Conservation (phyloP, 495 filamentous ascomycete genomes). For the Bacidia rubella region DNA sequence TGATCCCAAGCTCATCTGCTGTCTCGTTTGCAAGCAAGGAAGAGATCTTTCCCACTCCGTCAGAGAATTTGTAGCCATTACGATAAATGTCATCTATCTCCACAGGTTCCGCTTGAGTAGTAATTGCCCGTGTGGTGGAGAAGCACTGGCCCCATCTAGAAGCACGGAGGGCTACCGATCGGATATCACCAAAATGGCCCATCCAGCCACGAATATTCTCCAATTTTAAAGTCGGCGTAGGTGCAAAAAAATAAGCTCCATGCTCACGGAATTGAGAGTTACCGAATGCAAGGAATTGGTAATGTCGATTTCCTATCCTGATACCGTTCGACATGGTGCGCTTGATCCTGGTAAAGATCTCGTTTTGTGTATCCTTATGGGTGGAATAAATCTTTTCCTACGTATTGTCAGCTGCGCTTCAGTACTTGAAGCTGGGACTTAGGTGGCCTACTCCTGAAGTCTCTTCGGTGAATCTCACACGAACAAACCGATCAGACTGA, state of each 20-base stretch:
- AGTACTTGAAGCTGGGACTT: not conserved
- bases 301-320: constrained; percentile 62
- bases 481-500: constrained; percentile 70
- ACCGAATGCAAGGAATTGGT: constrained; percentile 85
- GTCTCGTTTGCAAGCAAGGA: constrained; percentile 57
- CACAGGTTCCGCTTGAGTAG: constrained; percentile 27
- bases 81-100: constrained; percentile 50
- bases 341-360: constrained; percentile 60
- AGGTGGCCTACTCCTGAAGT: constrained; percentile 6
- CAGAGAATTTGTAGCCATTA: constrained; percentile 62
- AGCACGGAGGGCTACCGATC: constrained; percentile 68
- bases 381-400: constrained; percentile 42
- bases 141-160: constrained; percentile 89
- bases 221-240: constrained; percentile 44
- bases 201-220: constrained; percentile 78
- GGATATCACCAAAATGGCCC: constrained; percentile 71
- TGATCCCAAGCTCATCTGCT: constrained; percentile 46
- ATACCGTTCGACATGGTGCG: constrained; percentile 67
- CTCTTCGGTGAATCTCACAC: constrained; percentile 85
- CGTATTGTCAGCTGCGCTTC: constrained; percentile 20
- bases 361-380: constrained; percentile 44
- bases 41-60: constrained; percentile 92
- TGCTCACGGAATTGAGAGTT: constrained; percentile 92
- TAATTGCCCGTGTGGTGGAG: constrained; percentile 71
- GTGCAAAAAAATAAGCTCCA: constrained; percentile 80